phyloP scores from a whole-genome alignment of 1,284 basidiomycete species.

The Puccinia triticina region DNA sequence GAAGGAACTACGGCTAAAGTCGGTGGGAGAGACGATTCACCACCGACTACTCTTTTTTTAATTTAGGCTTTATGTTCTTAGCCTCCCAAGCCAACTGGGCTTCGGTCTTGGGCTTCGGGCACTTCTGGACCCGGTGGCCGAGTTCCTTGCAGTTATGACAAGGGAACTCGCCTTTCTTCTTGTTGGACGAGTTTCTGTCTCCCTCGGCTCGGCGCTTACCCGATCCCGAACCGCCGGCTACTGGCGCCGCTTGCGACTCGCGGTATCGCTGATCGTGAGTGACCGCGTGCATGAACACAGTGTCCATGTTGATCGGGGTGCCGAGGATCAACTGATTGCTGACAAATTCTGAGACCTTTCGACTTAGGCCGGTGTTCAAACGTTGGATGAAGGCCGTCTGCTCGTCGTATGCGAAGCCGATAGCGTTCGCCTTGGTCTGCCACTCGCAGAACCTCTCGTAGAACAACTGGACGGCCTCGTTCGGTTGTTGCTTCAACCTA shows the following conservation, averaged over 20 bases:
- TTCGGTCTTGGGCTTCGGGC: neutral
- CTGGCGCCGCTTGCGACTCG: neutral
- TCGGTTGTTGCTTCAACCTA: neutral
- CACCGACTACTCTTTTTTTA: conserved; percentile 7
- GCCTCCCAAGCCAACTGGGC: neutral
- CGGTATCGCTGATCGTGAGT: neutral
- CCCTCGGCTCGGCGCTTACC: neutral
- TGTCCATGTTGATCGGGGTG: neutral
- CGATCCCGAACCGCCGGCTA: neutral
- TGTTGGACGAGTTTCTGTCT: neutral
- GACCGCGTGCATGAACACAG: neutral
- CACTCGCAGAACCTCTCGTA: neutral
- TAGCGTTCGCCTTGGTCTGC: neutral
- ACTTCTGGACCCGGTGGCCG: neutral
- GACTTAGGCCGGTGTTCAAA: neutral
- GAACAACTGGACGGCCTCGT: neutral
- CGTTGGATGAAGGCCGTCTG: neutral
- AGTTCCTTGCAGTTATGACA: neutral
- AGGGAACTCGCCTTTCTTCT: neutral
- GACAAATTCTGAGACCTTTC: neutral
- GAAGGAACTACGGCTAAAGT: neutral
- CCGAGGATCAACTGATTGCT: neutral
- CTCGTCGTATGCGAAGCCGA: neutral
- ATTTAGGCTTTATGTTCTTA: neutral
- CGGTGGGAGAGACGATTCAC: neutral